Base-by-base conservation (phyloP, 2,329 filamentous ascomycete species). In the Sordariomycetes sp. region DNA sequence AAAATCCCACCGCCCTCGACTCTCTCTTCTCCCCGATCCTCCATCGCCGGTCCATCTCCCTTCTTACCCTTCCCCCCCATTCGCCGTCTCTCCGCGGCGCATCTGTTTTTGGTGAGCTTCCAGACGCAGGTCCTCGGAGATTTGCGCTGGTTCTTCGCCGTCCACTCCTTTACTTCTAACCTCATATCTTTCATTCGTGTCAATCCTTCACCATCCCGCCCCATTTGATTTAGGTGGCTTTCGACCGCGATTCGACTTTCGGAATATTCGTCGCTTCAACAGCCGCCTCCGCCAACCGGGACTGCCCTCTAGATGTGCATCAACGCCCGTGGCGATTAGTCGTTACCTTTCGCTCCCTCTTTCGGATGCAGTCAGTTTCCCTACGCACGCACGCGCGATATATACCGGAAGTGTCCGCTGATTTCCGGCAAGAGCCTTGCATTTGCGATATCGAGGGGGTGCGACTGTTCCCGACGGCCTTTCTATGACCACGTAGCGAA, bases 121-220 rank as follows among this genome's bases (percentile, higher is more conserved):
- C 74, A 69, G 72, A 62, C 64, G 72, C 70, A 71, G 65, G 67
- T 71, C 70, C 60, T 62, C 24, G 13, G n/a, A 68, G 70, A 71
- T 74, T 74, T 71, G 68, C 70, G 66, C 73, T 77, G 76, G 74
- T 28, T 73, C 68, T 75, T 63, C 66, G 63, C 64, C 62, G 64
- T 64, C 64, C 64, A 62, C 62, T 64, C 63, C 62, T 65, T 65
- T 62, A 55, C 51, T 57, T 39, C 57, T 52, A 57, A 42, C 56
- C 57, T 50, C 50, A 61, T 39, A 39, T 55, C 34, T 58, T 53
- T 39, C 53, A 34, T 52, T 55, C 17, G 24, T 20, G 53, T 51
- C 51, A 32, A n/a, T 57, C 36, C 7, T 34, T 48, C 34, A 20
- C 32, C 13, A 35, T 24, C 20, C 36, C 32, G 12, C 51, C n/a